Evolutionary conservation across 176 grass and related monocot genomes (phyloP), one percentile per base, ranked within the genome.

Genomic region (Ensete ventricosum): DNA sequence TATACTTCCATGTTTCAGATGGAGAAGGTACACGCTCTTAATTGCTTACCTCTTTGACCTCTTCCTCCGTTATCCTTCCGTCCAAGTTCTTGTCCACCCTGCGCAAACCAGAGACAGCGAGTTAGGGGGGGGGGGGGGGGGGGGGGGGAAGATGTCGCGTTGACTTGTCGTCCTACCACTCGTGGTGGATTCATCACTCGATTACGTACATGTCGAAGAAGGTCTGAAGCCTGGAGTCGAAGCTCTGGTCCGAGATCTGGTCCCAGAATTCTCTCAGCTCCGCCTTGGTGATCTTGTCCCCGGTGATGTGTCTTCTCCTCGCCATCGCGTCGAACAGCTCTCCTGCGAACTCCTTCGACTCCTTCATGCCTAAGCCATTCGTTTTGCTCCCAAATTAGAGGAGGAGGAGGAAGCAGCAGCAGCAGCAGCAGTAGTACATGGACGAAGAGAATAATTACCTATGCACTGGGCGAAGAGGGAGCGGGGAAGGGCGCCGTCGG

Each of bases 181-280:
- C 34, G 34, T 43, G 34, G 34, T 43, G 34, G 34, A 43, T 43
- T 43, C 34, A 43, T 23, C 24, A 16, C 6, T 27, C 43, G 17
- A 81, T 78, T 14, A 23, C 75, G 52, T 80, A 96, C 89, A 97
- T 93, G 86, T 97, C 94, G 77, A 97, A 97, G 88, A 97, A 97
- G 20, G 94, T 97, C 71, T 97, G 90, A 25, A 97, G 94, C 57
- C 94, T 87, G 62, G 85, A 85, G 81, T 97, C 94, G 74, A 97
- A 97, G 71, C 94, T 97, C 68, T 84, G 85, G 84, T 97, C 94
- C 2, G 94, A 81, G 76, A 97, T 88, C 54, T 97, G 94, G 53
- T 97, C 90, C 94, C 94, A 97, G 81, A 93, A 97, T 69, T 97
- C 94, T 53, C 87, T 87, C 71, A 97, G 84, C 85, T 93, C 94